Evolutionary conservation across 352 stramenopile species (phyloP).

Genomic region (Phytophthora aleatoria): DNA sequence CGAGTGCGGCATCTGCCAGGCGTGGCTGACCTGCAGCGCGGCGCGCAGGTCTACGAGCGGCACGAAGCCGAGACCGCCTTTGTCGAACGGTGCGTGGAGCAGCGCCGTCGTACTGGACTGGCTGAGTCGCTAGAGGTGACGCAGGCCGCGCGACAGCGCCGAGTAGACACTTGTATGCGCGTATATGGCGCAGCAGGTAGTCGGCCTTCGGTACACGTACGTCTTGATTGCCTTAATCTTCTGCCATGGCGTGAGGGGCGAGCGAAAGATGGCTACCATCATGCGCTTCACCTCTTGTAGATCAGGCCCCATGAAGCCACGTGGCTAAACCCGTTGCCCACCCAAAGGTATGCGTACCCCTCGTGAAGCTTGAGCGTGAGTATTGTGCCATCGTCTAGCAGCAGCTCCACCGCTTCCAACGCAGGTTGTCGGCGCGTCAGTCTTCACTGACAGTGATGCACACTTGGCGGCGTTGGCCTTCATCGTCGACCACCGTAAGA

Average conservation of each 20-base stretch:
- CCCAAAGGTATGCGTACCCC: conserved; percentile 4
- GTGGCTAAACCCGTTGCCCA: conserved; percentile 21
- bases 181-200: conserved; percentile 5
- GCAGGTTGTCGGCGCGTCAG: not conserved
- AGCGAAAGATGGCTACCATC: conserved; percentile 9
- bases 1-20: conserved; percentile 25
- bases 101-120: conserved; percentile 7
- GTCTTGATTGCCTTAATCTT: conserved; percentile 22
- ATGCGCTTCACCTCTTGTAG: conserved; percentile 8
- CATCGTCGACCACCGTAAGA: not conserved
- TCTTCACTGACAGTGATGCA: not conserved
- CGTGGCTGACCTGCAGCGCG: conserved; percentile 12
- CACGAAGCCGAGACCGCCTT: conserved; percentile 7
- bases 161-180: not conserved
- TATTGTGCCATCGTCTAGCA: not conserved
- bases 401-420: not conserved
- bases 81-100: conserved; percentile 7
- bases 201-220: conserved; percentile 22
- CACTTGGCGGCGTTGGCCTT: not conserved
- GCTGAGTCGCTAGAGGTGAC: conserved; percentile 8
- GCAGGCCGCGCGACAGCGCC: not conserved
- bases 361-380: not conserved
- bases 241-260: conserved; percentile 10
- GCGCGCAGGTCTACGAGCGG: conserved; percentile 6
- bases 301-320: not conserved